These are phyloP conservation scores for Pythium aquatile DNA, from an alignment of 352 stramenopile species.

Conservation along the genomic window DNA sequence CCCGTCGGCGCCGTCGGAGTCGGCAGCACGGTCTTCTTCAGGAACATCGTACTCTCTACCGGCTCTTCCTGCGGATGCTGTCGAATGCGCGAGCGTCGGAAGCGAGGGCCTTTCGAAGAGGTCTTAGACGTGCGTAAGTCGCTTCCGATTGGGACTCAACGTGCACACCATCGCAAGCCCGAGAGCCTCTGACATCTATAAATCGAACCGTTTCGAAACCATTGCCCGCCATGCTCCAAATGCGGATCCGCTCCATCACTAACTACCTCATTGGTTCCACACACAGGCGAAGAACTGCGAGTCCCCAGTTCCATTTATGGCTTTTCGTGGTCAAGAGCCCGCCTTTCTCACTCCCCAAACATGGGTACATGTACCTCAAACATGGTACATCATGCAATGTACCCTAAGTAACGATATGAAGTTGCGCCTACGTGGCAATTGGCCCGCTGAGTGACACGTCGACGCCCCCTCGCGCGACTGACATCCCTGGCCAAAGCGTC, in stretches of 20 bases:
- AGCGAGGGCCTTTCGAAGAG: background rate
- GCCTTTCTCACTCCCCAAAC: background rate
- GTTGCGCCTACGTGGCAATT: background rate
- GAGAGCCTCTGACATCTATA: background rate
- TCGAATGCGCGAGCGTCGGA: slow-evolving; percentile 1
- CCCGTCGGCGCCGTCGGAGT: slow-evolving; percentile 10
- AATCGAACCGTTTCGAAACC: slow-evolving; percentile 1
- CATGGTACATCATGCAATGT: background rate
- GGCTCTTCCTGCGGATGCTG: background rate
- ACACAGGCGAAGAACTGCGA: background rate
- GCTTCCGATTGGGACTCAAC: background rate
- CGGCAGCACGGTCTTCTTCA: slow-evolving; percentile 23
- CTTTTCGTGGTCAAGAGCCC: background rate
- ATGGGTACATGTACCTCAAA: background rate
- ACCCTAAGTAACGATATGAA: slow-evolving; percentile 25
- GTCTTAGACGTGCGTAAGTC: background rate
- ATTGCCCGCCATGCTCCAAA: background rate
- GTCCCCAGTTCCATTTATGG: background rate
- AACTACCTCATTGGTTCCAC: background rate
- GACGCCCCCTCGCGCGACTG: slow-evolving; percentile 1
- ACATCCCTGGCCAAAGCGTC: background rate
- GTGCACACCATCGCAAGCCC: background rate
- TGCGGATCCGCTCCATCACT: background rate
- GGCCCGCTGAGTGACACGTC: slow-evolving; percentile 17
- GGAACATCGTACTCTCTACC: slow-evolving; percentile 17